Evolutionary conservation across 768 basidiomycete genomes (phyloP), one percentile per base, ranked within the genome.

Genomic region (Pleurotus tuber-regium): DNA sequence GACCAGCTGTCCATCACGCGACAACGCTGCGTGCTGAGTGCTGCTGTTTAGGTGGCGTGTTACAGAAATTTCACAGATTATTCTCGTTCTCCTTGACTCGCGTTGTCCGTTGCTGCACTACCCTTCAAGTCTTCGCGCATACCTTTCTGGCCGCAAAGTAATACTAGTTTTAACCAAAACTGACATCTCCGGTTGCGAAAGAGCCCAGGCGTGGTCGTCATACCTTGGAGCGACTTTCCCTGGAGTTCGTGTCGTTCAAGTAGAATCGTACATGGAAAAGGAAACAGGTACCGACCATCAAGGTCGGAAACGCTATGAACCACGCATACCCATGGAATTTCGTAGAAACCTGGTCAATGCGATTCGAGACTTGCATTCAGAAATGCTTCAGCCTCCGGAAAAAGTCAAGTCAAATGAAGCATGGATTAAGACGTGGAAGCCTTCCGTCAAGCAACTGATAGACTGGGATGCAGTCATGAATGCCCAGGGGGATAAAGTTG

Each of bases 61-160:
- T 18, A 84, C 87, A 4, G 96, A 98, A 69, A 87, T 89, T 21
- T 91, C 91, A 0, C 82, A 93, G 59, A 90, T 98, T 56, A 73
- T 98, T 16, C 81, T 97, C 43, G 77, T 96, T 43, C 80, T 98
- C 36, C 76, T 96, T 28, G 95, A 97, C 66, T 87, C 89, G 12
- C 86, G 96, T 33, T 94, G 91, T 62, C 94, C 96, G 0, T 78
- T 84, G 0, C 69, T 97, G 2, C 95, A 97, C 66, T 87, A 84
- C 59, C 93, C 94, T 1, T 79, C 86, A 1, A 91, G 92, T 0
- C 79, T 98, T 33, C 69, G 79, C 12, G 55, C 71, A 3, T 87
- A 89, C 69, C 78, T 97, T 28, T 38, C 65, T 16, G 69, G 73
- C 58, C 71, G 63, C 23, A 77, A 71, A 53, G 69, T 84, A 50